A percentile compares a stretch with the other conserved stretches of the same genome.
Evolutionary conservation across 331 rosid genomes (phyloP).

Genomic region (Pyracantha coccinea): DNA sequence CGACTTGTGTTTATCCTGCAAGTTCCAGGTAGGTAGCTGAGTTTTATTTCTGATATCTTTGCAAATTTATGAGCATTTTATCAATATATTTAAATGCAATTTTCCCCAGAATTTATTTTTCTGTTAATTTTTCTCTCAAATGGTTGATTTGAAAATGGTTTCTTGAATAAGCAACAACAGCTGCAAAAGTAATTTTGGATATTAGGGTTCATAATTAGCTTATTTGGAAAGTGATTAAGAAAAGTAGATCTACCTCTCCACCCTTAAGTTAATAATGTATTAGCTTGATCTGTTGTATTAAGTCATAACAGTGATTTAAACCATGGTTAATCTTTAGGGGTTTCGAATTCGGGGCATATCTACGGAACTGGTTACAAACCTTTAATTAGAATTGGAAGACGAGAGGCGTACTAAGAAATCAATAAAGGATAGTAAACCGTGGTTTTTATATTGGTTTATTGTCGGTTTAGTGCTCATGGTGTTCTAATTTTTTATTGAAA

Average conservation of each 20-base stretch:
- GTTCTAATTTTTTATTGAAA: too few species aligned
- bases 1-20: conserved; percentile 66
- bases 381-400: too few species aligned
- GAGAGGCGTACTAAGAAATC: too few species aligned
- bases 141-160: background rate
- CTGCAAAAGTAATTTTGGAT: background rate
- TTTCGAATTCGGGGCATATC: too few species aligned
- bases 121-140: too few species aligned
- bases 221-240: background rate
- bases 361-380: too few species aligned
- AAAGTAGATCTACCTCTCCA: conserved; percentile 6
- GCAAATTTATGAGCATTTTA: background rate
- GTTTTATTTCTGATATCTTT: background rate
- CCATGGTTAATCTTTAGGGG: too few species aligned
- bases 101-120: background rate
- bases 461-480: too few species aligned
- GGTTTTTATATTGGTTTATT: too few species aligned
- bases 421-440: background rate
- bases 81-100: background rate
- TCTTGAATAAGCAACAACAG: background rate
- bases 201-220: background rate
- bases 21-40: conserved; percentile 44
- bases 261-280: background rate
- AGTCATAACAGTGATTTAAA: background rate
- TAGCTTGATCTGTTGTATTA: background rate